Base-by-base conservation (phyloP, 176 grass and related monocot genomes). In the Saccharum spontaneum region DNA sequence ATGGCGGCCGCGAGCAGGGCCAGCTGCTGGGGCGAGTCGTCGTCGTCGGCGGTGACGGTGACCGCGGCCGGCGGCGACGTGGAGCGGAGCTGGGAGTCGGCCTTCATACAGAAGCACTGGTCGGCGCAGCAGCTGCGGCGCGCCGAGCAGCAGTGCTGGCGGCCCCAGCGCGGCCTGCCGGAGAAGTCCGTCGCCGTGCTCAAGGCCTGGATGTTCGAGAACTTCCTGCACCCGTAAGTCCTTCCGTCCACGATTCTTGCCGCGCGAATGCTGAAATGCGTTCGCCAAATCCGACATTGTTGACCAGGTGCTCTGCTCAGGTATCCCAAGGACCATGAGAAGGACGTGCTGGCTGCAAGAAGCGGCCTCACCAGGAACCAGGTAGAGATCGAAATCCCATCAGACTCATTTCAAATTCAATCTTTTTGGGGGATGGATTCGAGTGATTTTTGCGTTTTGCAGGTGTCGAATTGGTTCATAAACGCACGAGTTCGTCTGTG, bases 381-480 rank as follows among this genome's bases (percentile, higher is more conserved):
- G 93, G 95, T 95, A 73, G 37, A 45, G 15, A 31, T n/a, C 49
- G 0, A 71, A 59, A 18, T 4, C 2, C 14, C 34, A 57, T 11
- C 67, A 18, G 17, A 28, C n/a, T 82, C 33, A 15, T 7, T 38
- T 55, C 26, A 1, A 69, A 14, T 15, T 22, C 8, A 9, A 15
- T 59, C 3, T 20, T 68, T 10, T 22, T 1, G 2, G 22, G 28
- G 0, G 3, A 40, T 24, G 82, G 38, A 33, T 38, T 16, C 12
- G 34, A 40, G 0, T 23, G 37, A 18, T 79, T 78, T 40, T 24
- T 24, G 57, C 3, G 59, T 0, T 8, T 63, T 52, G 92, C 28
- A 97, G 94, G 94, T 97, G n/a, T 92, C 94, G 4, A 97, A 97
- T 67, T 97, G 94, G 94, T 97, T 97, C 64, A 92, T 97, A 48